phyloP scores from a whole-genome alignment of 306 rosid species.

The Amphicarpaea edgeworthii region DNA sequence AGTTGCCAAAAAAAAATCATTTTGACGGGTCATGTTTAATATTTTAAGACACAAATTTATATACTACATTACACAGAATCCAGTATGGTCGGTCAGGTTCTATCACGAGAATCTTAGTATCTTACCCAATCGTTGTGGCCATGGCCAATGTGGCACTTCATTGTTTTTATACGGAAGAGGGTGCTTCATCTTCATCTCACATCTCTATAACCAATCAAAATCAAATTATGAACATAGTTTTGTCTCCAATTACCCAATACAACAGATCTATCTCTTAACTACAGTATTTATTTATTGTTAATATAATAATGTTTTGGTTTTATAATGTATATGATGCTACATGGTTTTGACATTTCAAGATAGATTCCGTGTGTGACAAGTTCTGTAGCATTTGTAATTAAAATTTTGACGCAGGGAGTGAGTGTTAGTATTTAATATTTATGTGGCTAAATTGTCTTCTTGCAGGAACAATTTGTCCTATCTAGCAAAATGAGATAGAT shows the following conservation, averaged over 20 bases:
- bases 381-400: not conserved
- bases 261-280: constrained; percentile 14
- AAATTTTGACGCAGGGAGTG: not conserved
- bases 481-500: not conserved
- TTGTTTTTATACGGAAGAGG: constrained; percentile 28
- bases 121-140: constrained; percentile 18
- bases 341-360: constrained; percentile 21
- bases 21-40: too few species aligned
- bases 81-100: constrained; percentile 16
- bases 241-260: not conserved
- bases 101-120: constrained; percentile 16
- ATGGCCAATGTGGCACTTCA: not conserved
- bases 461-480: constrained; percentile 32
- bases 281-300: not conserved
- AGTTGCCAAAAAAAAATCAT: too few species aligned
- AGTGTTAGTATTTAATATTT: not conserved
- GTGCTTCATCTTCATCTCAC: constrained; percentile 20
- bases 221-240: constrained; percentile 12
- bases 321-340: not conserved
- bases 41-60: too few species aligned
- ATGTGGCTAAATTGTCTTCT: not conserved
- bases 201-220: constrained; percentile 25
- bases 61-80: not conserved
- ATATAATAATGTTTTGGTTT: not conserved
- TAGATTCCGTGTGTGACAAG: constrained; percentile 1